phyloP scores from a whole-genome alignment of 2,329 filamentous ascomycete species.

The Nemania sp. region DNA sequence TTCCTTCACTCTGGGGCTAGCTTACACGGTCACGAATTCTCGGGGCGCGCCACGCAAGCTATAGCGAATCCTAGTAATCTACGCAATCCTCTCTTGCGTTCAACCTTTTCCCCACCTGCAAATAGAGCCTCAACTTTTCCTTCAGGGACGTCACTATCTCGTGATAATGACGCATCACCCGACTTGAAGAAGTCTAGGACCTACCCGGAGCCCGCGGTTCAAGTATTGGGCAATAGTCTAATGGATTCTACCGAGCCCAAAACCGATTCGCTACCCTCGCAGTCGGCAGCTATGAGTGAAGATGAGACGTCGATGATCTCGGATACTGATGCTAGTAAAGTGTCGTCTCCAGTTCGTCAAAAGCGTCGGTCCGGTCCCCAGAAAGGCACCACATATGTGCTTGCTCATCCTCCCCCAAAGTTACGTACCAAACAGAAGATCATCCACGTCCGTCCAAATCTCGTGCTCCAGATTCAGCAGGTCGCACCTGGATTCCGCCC shows the following conservation, averaged over 20 bases:
- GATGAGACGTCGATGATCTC: conserved; percentile 60
- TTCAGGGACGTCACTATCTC: conserved; percentile 33
- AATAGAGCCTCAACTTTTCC: conserved; percentile 44
- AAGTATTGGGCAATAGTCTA: conserved; percentile 32
- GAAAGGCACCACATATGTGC: conserved; percentile 71
- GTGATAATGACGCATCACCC: conserved; percentile 33
- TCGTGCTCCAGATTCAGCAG: conserved; percentile 78
- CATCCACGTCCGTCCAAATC: conserved; percentile 73
- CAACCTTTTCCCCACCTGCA: conserved; percentile 46
- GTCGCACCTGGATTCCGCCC: conserved; percentile 71
- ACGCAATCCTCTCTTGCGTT: conserved; percentile 49
- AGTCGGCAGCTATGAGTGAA: conserved; percentile 57
- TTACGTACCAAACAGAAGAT: conserved; percentile 71
- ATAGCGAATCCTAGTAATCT: conserved; percentile 48
- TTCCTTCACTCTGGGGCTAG: conserved; percentile 70
- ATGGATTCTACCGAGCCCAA: conserved; percentile 45
- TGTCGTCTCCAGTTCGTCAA: conserved; percentile 53
- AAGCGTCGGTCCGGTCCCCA: conserved; percentile 61
- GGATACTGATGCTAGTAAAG: conserved; percentile 62
- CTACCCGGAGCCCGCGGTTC: conserved; percentile 37
- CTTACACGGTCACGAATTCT: conserved; percentile 71
- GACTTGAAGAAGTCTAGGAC: conserved; percentile 35
- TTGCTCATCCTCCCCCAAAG: conserved; percentile 75
- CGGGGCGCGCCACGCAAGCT: conserved; percentile 52
- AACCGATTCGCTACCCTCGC: conserved; percentile 42